Evolutionary conservation across 306 rosid species (phyloP), one percentile per base, ranked within the genome.

Genomic region (Prunus dulcis): DNA sequence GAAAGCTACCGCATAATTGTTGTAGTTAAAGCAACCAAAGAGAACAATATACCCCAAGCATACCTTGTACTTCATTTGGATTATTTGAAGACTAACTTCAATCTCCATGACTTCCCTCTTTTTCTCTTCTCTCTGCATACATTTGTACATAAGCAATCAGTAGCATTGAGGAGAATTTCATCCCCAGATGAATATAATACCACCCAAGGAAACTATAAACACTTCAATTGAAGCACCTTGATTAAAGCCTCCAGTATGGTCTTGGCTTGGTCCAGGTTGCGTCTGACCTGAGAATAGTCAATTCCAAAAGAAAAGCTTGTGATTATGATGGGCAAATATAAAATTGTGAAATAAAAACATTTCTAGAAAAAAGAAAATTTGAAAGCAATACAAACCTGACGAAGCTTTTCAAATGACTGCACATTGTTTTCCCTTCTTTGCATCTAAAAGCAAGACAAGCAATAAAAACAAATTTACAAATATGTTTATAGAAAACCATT

Each of bases 351-450:
- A 47, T 73, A 28, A 27, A 12, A 56, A n/a, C 27, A n/a, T 20
- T 56, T 56, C 28, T 9, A 51, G 15, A n/a, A 45, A 25, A 25
- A 23, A 22, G 1, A 4, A 57, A 18, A 66, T 60, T 25, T 27
- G 52, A 28, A 67, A 72, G 71, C 18, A 55, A 34, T 19, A 74
- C 79, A 78, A 64, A 93, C 98, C 97, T 91, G 98, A 79, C 98
- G 98, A 87, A 93, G 97, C 97, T 89, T 93, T 87, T 93, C 98
- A 87, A 93, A 93, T 71, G 98, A 91, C 89, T 91, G 98, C 79
- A 93, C 96, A 83, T 91, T 93, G 90, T 93, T 93, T 81, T 93
- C 98, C 86, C 98, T 89, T 84, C 98, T 88, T 83, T 93, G 98
- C 98, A 91, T 93, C 98, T 93, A 80, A 80, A 81, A 76, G 28